These are phyloP conservation scores for Pichia exigua DNA, from an alignment of 805 yeast genomes.

Conservation along the genomic window DNA sequence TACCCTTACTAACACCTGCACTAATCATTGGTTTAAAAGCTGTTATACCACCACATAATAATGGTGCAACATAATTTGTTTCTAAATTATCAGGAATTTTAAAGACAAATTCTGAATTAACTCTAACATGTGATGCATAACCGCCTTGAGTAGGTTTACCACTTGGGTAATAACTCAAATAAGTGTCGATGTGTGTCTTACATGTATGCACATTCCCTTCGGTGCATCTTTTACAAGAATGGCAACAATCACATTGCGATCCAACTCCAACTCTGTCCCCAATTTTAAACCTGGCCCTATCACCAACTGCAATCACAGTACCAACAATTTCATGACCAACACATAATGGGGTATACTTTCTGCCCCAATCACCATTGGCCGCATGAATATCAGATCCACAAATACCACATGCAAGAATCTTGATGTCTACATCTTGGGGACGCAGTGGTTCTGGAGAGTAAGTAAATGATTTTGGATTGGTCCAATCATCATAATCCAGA, in stretches of 20 bases:
- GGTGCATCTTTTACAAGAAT: conserved; percentile 32
- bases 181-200: conserved; percentile 7
- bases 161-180: not conserved
- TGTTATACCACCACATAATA: conserved; percentile 52
- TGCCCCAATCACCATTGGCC: conserved; percentile 25
- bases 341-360: conserved; percentile 10
- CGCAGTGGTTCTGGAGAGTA: conserved; percentile 11
- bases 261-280: conserved; percentile 48
- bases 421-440: conserved; percentile 31
- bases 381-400: conserved; percentile 51
- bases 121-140: conserved; percentile 40
- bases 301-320: conserved; percentile 29
- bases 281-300: conserved; percentile 25
- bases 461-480: conserved; percentile 8
- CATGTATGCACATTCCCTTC: conserved; percentile 42
- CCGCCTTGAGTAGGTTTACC: conserved; percentile 32
- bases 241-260: conserved; percentile 34
- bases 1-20: conserved; percentile 40
- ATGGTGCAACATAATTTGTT: conserved; percentile 41
- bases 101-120: conserved; percentile 37
- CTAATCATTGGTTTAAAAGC: conserved; percentile 40
- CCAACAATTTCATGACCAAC: conserved; percentile 44
- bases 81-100: conserved; percentile 39
- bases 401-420: conserved; percentile 36
- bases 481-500: not conserved